Conservation (phyloP, 257 asterid genomes). For the Solanum clarkiae region DNA sequence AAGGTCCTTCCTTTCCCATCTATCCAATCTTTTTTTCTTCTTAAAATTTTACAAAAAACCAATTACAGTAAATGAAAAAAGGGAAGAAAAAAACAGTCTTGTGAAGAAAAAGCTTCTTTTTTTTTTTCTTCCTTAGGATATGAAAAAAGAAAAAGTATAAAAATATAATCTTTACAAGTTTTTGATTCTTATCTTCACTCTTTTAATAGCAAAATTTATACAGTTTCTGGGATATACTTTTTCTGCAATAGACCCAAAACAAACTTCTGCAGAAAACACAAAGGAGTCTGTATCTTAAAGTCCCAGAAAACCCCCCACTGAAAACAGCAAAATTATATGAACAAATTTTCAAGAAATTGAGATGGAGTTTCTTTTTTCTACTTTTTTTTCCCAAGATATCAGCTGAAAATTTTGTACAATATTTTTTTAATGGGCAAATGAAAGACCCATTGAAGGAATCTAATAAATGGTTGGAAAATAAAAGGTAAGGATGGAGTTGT, state of each 20-base stretch:
- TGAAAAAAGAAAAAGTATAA: neutral
- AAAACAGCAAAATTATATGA: conserved; percentile 20
- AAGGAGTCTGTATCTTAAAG: conserved; percentile 15
- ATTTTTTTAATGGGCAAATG: conserved; percentile 33
- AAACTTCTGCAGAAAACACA: conserved; percentile 2
- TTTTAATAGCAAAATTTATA: conserved; percentile 11
- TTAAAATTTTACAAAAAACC: conserved; percentile 4
- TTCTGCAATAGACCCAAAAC: neutral
- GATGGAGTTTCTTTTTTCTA: conserved; percentile 20
- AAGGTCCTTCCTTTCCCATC: conserved; percentile 99
- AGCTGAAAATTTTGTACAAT: conserved; percentile 32
- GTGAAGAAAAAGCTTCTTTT: conserved; percentile 2
- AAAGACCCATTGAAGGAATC: conserved; percentile 62
- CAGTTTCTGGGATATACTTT: conserved; percentile 21
- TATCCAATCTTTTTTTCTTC: conserved; percentile 8
- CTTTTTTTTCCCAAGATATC: too few species aligned
- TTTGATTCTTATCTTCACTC: conserved; percentile 23
- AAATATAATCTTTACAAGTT: conserved; percentile 3
- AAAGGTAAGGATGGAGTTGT: conserved; percentile 36
- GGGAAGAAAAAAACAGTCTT: neutral
- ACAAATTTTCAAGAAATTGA: conserved; percentile 22
- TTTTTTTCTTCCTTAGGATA: conserved; percentile 11
- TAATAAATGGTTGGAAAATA: conserved; percentile 51
- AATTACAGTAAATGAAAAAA: conserved; percentile 5
- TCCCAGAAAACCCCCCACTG: conserved; percentile 49